Conservation (phyloP, 352 stramenopile genomes). For the Albugo candida region DNA sequence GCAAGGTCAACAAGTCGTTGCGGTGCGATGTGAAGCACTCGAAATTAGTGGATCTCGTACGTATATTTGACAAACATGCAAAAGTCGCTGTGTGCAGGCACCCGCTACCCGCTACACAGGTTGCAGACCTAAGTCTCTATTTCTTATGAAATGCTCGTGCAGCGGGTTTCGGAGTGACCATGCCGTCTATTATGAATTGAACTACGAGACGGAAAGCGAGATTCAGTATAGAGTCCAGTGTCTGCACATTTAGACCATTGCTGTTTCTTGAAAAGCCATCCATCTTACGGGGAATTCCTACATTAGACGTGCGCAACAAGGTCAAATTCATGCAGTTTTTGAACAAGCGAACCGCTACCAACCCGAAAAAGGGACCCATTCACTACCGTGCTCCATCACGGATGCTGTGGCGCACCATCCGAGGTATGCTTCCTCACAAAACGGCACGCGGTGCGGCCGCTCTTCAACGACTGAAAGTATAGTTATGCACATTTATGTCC, state of each 20-base stretch:
- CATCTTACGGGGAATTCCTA: slow-evolving; percentile 7
- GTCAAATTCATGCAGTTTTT: slow-evolving; percentile 98
- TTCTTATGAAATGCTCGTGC: too few relatives aligned
- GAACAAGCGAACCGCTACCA: slow-evolving; percentile 97
- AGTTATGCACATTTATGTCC: neutral
- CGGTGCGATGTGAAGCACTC: slow-evolving; percentile 97
- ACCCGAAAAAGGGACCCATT: slow-evolving; percentile 92
- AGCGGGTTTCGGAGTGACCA: slow-evolving; percentile 13
- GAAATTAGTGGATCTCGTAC: slow-evolving; percentile 95
- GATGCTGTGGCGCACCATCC: slow-evolving; percentile 86
- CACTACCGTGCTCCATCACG: slow-evolving; percentile 94
- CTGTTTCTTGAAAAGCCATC: slow-evolving; percentile 7
- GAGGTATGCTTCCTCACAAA: slow-evolving; percentile 99
- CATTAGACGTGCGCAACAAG: slow-evolving; percentile 87
- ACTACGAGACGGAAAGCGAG: neutral
- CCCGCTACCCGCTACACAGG: slow-evolving; percentile 16
- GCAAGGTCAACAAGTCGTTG: slow-evolving; percentile 95
- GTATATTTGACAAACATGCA: slow-evolving; percentile 63
- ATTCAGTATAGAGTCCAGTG: too few relatives aligned
- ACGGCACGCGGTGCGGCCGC: slow-evolving; percentile 89
- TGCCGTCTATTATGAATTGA: slow-evolving; percentile 28
- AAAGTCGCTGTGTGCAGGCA: slow-evolving; percentile 83
- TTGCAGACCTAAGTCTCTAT: too few relatives aligned
- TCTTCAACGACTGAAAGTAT: slow-evolving; percentile 87
- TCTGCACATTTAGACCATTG: neutral